Base-by-base conservation (phyloP, 345 rosid genomes). In the Noccaea bulbosa region DNA sequence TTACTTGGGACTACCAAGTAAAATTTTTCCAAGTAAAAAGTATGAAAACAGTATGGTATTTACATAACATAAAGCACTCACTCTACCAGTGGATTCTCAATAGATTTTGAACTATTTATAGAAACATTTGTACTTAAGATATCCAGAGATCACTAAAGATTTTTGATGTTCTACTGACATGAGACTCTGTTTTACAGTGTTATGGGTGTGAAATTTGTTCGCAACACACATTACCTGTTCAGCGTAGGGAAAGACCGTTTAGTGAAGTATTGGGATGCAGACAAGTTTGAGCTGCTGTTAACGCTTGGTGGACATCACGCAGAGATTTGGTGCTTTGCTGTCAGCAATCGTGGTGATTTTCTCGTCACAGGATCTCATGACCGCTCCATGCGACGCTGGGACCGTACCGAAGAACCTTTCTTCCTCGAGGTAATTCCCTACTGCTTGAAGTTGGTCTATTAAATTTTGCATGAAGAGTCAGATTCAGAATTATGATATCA, bases 331-430 rank as follows among this genome's bases (percentile, higher is more conserved):
- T 86, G 99, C 81, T 89, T 94, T 61, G 88, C 98, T 55, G 22
- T 85, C 43, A 86, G 99, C 75, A 83, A 71, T 63, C 95, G 90
- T 74, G 97, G 97, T 52, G 95, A 94, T 79, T 94, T 94, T 66
- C 48, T 94, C 70, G 95, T 94, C 71, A 94, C 99, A 51, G 99
- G 99, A 46, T 91, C 99, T 67, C 99, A 89, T 84, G 99, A 94
- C 45, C 83, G 95, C 50, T 94, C 99, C 30, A 87, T 94, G 71
- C 93, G 97, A 41, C 93, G 99, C 32, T 94, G 99, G 99, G 99
- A 91, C 77, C 95, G 95, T 58, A 85, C 96, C 27, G 96, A 94
- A 58, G 99, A 94, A 69, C 99, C 91, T 33, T 91, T 94, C 79
- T 94, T 94, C 80, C 86, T 91, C 58, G 99, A 91, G 93, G 96